A percentile compares a stretch with the other conserved stretches of the same genome.
phyloP scores from a whole-genome alignment of 176 grass and related monocot genomes.

The Olyra latifolia region DNA sequence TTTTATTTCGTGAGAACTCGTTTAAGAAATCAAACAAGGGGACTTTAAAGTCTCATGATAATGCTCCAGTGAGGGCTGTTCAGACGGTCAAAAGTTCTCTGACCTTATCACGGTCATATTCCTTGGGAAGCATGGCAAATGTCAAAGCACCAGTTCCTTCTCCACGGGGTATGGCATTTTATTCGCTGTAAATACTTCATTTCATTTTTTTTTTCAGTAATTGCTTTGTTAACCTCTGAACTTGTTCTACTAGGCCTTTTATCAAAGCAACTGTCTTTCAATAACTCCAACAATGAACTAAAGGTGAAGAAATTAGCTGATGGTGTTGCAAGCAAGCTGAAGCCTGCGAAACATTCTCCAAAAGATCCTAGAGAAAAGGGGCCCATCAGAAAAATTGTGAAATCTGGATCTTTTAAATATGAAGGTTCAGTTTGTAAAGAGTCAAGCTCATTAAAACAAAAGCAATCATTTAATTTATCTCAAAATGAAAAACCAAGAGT shows the following conservation, averaged over 20 bases:
- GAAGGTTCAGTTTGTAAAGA: conserved; percentile 44
- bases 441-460: conserved; percentile 46
- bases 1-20: conserved; percentile 45
- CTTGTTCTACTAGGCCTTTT: conserved; percentile 54
- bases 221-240: conserved; percentile 32
- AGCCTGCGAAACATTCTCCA: conserved; percentile 40
- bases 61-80: conserved; percentile 32
- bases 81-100: conserved; percentile 47
- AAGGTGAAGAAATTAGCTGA: conserved; percentile 76
- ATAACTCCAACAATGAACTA: conserved; percentile 47
- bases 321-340: conserved; percentile 53
- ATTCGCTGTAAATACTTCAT: conserved; percentile 10
- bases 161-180: conserved; percentile 60
- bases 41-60: conserved; percentile 37
- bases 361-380: conserved; percentile 48
- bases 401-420: conserved; percentile 61
- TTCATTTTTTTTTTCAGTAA: conserved; percentile 20
- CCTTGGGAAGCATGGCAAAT: conserved; percentile 53
- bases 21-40: conserved; percentile 51
- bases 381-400: conserved; percentile 47
- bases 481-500: conserved; percentile 55
- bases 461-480: conserved; percentile 42
- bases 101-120: conserved; percentile 57
- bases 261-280: conserved; percentile 81
- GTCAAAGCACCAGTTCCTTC: conserved; percentile 58